Conservation (phyloP, 2,329 filamentous ascomycete genomes). For the Lasiodiplodia sp. region DNA sequence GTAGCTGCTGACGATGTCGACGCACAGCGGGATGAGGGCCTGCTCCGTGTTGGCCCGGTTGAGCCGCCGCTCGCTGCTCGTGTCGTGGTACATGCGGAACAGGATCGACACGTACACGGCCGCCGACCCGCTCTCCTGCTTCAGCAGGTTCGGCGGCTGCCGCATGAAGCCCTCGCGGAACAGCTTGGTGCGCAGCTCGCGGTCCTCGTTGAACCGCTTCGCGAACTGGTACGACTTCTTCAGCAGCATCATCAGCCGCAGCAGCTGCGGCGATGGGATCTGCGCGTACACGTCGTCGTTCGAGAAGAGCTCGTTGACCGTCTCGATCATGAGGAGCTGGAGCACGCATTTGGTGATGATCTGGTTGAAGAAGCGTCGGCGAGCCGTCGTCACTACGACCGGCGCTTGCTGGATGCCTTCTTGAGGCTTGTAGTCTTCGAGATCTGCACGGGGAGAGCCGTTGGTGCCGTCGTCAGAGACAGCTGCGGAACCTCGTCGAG, state of each 20-base stretch:
- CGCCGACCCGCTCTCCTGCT: constrained; percentile 92
- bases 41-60: constrained; percentile 85
- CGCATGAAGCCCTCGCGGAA: constrained; percentile 99
- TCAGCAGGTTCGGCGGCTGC: constrained; percentile 95
- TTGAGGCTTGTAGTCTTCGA: constrained; percentile 84
- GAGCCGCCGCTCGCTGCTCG: constrained; percentile 79
- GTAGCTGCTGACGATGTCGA: constrained; percentile 90
- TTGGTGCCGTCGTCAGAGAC: constrained; percentile 43
- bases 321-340: constrained; percentile 98
- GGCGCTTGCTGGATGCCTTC: constrained; percentile 81
- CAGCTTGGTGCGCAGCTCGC: constrained; percentile 89
- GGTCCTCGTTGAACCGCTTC: constrained; percentile 96
- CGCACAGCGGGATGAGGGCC: constrained; percentile 91
- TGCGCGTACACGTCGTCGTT: constrained; percentile 94
- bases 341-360: constrained; percentile 99
- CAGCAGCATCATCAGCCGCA: constrained; percentile 90
- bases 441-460: constrained; percentile 53
- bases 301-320: constrained; percentile 97
- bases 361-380: constrained; percentile 95
- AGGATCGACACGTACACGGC: constrained; percentile 96
- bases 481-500: constrained; percentile 42
- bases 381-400: constrained; percentile 88
- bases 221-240: constrained; percentile 98
- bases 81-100: constrained; percentile 96
- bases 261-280: constrained; percentile 87